phyloP scores from a whole-genome alignment of 2,329 filamentous ascomycete genomes.

The Trichoderma cornu-damae region DNA sequence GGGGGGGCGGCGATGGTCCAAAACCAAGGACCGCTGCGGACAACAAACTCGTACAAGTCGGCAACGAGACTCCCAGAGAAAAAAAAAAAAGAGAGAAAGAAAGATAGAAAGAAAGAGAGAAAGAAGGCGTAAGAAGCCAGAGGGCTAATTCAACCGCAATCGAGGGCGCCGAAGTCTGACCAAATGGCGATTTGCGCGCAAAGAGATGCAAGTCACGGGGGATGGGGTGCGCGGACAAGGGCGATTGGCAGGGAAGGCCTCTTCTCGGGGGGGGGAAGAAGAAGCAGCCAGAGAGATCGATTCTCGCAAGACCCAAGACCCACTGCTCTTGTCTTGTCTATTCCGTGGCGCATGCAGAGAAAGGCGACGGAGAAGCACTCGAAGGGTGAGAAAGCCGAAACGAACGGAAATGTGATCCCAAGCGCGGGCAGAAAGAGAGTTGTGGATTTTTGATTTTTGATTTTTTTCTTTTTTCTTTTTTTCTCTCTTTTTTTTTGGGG shows the following conservation, averaged over 20 bases:
- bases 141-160: background rate
- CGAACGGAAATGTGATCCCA: background rate
- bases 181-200: slow-evolving; percentile 8
- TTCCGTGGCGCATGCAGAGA: slow-evolving; percentile 11
- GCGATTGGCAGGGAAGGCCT: slow-evolving; percentile 18
- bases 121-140: background rate
- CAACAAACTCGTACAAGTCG: background rate
- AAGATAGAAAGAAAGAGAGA: too few relatives aligned
- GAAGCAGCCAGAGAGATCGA: slow-evolving; percentile 14
- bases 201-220: slow-evolving; percentile 12
- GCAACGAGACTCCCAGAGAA: background rate
- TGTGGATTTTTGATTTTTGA: background rate
- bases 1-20: slow-evolving; percentile 7
- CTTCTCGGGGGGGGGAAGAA: background rate
- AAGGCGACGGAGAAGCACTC: background rate
- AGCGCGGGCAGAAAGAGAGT: background rate
- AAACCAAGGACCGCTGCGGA: background rate
- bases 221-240: slow-evolving; percentile 6
- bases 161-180: background rate
- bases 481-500: too few relatives aligned
- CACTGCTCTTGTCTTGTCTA: slow-evolving; percentile 2
- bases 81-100: background rate
- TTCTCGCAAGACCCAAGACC: slow-evolving; percentile 19
- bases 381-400: background rate
- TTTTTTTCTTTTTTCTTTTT: too few relatives aligned